These are phyloP conservation scores for Didymella segeticola DNA, from an alignment of 2,329 filamentous ascomycete species.

Conservation along the genomic window DNA sequence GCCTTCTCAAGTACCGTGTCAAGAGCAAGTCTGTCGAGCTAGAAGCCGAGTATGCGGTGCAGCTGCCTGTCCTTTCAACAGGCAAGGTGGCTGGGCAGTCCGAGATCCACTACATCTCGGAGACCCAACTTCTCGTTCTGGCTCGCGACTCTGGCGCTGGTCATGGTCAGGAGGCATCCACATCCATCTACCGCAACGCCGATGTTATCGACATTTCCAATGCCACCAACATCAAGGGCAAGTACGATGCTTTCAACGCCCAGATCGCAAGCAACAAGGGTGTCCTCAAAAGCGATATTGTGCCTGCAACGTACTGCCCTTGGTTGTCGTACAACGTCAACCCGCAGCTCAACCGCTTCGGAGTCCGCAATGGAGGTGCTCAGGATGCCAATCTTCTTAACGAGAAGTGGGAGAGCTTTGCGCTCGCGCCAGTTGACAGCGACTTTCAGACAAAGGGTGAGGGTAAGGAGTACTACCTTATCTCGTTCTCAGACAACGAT, in stretches of 20 bases:
- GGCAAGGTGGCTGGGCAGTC: constrained; percentile 69
- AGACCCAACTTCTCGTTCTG: constrained; percentile 71
- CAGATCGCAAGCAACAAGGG: constrained; percentile 60
- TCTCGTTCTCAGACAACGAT: constrained; percentile 75
- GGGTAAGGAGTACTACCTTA: constrained; percentile 72
- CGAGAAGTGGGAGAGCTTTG: constrained; percentile 79
- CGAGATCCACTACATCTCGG: constrained; percentile 69
- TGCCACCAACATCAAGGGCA: constrained; percentile 67
- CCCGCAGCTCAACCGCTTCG: constrained; percentile 68
- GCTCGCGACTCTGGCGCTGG: constrained; percentile 69
- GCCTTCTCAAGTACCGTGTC: constrained; percentile 71
- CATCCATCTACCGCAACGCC: constrained; percentile 70
- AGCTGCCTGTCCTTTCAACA: constrained; percentile 65
- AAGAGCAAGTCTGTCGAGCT: constrained; percentile 56
- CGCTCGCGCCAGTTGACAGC: constrained; percentile 63
- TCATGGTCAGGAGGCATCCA: constrained; percentile 59
- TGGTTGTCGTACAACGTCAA: constrained; percentile 75
- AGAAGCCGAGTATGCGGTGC: constrained; percentile 69
- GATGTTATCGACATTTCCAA: constrained; percentile 71
- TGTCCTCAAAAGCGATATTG: constrained; percentile 61
- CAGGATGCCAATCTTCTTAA: constrained; percentile 68
- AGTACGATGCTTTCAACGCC: constrained; percentile 47
- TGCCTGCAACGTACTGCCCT: constrained; percentile 66
- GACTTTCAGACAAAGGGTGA: constrained; percentile 51
- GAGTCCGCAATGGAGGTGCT: constrained; percentile 70